Evolutionary conservation across 225 moss, liverwort and hornwort genomes (phyloP).

Genomic region (Sphagnum tenellum): DNA sequence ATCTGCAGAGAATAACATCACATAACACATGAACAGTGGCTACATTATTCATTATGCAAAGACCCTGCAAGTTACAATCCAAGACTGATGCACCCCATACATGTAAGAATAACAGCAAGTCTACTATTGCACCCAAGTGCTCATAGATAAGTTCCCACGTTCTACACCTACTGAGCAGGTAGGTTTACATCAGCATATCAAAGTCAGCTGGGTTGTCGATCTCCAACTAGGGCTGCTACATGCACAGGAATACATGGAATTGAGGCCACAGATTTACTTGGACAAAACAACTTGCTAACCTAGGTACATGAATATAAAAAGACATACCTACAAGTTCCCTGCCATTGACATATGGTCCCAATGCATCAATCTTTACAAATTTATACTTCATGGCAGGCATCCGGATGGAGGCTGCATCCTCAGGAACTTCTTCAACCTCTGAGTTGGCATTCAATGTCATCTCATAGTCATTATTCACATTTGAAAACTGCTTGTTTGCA

Average conservation of each 20-base stretch:
- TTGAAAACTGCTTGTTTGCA: constrained; percentile 83
- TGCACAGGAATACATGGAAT: too few species aligned
- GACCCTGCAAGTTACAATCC: too few species aligned
- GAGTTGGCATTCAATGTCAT: constrained; percentile 66
- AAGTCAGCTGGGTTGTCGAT: too few species aligned
- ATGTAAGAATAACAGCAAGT: not conserved
- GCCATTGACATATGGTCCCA: constrained; percentile 66
- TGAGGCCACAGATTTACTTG: too few species aligned
- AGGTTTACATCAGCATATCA: too few species aligned
- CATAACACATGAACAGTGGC: too few species aligned
- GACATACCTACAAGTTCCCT: constrained; percentile 53
- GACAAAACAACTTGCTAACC: too few species aligned
- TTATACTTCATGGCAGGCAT: constrained; percentile 53
- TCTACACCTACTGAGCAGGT: too few species aligned
- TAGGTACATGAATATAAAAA: too few species aligned
- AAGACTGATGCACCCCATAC: too few species aligned
- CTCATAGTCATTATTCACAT: constrained; percentile 81
- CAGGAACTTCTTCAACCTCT: constrained; percentile 60
- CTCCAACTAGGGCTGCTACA: too few species aligned
- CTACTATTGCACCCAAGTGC: not conserved
- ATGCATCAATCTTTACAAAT: constrained; percentile 58
- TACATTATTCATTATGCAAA: too few species aligned
- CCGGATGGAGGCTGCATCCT: constrained; percentile 36
- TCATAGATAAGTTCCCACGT: not conserved
- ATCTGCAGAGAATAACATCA: constrained; percentile 28